Evolutionary conservation across 2,329 filamentous ascomycete genomes (phyloP).

Genomic region (Didymella glomerata): DNA sequence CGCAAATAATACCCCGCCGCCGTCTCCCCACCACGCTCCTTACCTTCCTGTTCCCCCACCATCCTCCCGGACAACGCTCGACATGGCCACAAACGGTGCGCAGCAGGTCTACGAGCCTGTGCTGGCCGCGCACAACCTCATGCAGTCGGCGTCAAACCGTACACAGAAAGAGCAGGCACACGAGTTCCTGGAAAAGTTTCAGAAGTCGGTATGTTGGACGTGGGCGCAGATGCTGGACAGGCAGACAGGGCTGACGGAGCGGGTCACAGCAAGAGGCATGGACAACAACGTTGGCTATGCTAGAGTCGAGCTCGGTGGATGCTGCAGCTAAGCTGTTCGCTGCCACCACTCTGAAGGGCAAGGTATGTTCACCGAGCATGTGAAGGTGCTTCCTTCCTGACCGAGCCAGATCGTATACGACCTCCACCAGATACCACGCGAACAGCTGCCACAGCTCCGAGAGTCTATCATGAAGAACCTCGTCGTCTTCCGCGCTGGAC

Average conservation of each 20-base stretch:
- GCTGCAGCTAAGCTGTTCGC: slow-evolving; percentile 92
- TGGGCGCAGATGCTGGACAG: background rate
- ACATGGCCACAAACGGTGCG: slow-evolving; percentile 73
- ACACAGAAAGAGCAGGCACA: slow-evolving; percentile 89
- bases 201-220: slow-evolving; percentile 84
- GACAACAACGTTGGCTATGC: slow-evolving; percentile 84
- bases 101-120: slow-evolving; percentile 83
- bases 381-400: slow-evolving; percentile 27
- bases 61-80: slow-evolving; percentile 35
- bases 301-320: slow-evolving; percentile 78
- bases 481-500: slow-evolving; percentile 80
- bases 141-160: slow-evolving; percentile 83
- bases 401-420: slow-evolving; percentile 87
- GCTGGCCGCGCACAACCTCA: slow-evolving; percentile 86
- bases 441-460: slow-evolving; percentile 78
- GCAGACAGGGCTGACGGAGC: slow-evolving; percentile 38
- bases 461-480: slow-evolving; percentile 84
- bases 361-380: slow-evolving; percentile 66
- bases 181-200: slow-evolving; percentile 90
- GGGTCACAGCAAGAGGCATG: slow-evolving; percentile 80
- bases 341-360: slow-evolving; percentile 95
- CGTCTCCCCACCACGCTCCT: slow-evolving; percentile 32
- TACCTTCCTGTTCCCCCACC: slow-evolving; percentile 27
- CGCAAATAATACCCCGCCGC: slow-evolving; percentile 39
- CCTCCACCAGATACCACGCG: slow-evolving; percentile 82